These are phyloP conservation scores for Ogataea methylovora DNA, from an alignment of 805 yeast genomes.

Conservation along the genomic window DNA sequence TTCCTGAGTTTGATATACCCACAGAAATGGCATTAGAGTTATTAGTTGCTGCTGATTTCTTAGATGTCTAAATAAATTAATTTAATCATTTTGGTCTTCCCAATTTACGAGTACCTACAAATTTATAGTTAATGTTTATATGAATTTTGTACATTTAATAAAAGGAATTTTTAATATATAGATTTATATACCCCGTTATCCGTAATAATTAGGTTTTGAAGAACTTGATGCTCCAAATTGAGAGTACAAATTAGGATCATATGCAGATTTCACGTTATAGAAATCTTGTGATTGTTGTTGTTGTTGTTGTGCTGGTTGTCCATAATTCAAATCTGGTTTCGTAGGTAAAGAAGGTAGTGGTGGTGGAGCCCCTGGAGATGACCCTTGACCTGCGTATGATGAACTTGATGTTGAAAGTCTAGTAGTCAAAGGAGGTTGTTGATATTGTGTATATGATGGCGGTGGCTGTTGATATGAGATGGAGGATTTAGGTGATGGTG, in stretches of 20 bases:
- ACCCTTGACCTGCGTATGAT: background rate
- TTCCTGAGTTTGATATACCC: slow-evolving; percentile 86
- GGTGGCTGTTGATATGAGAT: slow-evolving; percentile 5
- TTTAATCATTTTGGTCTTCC: too few species aligned
- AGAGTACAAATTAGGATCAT: slow-evolving; percentile 39
- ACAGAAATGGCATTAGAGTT: slow-evolving; percentile 91
- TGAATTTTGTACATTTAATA: too few species aligned
- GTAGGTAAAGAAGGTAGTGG: slow-evolving; percentile 21
- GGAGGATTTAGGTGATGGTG: slow-evolving; percentile 3
- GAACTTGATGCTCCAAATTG: slow-evolving; percentile 13
- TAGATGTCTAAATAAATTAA: slow-evolving; percentile 43
- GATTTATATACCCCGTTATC: too few species aligned
- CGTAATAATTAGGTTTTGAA: too few species aligned
- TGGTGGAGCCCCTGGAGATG: slow-evolving; percentile 10
- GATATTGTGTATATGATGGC: slow-evolving; percentile 7
- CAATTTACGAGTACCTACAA: too few species aligned
- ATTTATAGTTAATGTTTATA: too few species aligned
- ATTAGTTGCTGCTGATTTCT: slow-evolving; percentile 86
- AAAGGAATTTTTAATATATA: too few species aligned
- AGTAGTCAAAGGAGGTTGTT: slow-evolving; percentile 2
- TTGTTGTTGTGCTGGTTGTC: slow-evolving; percentile 4
- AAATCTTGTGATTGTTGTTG: slow-evolving; percentile 26
- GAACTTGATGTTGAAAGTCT: slow-evolving; percentile 1
- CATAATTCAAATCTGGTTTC: slow-evolving; percentile 3
- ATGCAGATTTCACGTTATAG: slow-evolving; percentile 44